Conservation (phyloP, 1,139 yeast species). For the Zygoascus sp. region DNA sequence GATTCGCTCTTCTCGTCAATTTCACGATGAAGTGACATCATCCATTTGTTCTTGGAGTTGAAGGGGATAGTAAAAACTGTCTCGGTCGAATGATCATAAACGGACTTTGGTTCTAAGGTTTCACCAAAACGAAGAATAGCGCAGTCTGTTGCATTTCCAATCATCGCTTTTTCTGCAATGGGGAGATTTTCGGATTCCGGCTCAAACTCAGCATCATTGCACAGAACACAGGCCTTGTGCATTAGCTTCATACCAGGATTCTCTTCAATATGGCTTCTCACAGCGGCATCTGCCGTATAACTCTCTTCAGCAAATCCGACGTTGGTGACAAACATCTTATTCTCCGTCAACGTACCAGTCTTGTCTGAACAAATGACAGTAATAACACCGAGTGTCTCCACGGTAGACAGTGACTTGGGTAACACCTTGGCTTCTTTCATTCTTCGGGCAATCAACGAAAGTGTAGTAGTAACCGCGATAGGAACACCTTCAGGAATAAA, state of each 20-base stretch:
- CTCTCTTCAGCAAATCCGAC: conserved; percentile 27
- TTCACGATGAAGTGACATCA: conserved; percentile 33
- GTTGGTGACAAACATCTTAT: conserved; percentile 49
- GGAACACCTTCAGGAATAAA: conserved; percentile 56
- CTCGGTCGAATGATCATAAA: conserved; percentile 7
- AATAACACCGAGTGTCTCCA: conserved; percentile 53
- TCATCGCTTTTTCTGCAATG: conserved; percentile 32
- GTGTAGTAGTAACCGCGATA: conserved; percentile 49
- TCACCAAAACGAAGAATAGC: conserved; percentile 43
- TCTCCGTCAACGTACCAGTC: conserved; percentile 52
- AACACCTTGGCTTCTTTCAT: conserved; percentile 46
- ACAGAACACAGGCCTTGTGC: conserved; percentile 29
- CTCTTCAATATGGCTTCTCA: conserved; percentile 14
- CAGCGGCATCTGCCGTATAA: conserved; percentile 22
- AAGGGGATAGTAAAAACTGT: conserved; percentile 34
- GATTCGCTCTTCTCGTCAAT: conserved; percentile 18
- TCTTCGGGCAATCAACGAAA: conserved; percentile 47
- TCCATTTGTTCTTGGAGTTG: conserved; percentile 47
- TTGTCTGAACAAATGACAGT: conserved; percentile 51
- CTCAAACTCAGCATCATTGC: conserved; percentile 42
- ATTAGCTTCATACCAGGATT: conserved; percentile 14
- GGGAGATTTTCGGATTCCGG: conserved; percentile 22
- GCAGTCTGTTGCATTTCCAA: conserved; percentile 50
- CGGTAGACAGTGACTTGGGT: conserved; percentile 64
- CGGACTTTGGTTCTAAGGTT: conserved; percentile 14